A percentile compares a stretch with the other conserved stretches of the same genome.
Evolutionary conservation across 1,139 yeast genomes (phyloP).

Genomic region (Blastobotrys apis): DNA sequence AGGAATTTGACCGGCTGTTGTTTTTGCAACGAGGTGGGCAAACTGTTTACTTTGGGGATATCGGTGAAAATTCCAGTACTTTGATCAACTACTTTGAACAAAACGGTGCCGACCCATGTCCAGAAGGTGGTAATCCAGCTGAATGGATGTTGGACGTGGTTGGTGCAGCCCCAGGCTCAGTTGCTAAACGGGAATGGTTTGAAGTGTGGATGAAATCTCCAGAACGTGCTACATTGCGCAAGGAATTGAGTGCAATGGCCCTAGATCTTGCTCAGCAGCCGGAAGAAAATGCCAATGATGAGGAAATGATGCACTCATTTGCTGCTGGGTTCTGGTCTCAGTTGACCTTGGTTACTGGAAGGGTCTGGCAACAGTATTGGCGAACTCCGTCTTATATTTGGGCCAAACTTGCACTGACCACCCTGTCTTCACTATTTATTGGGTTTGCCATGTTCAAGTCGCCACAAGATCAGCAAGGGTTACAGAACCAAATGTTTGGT

Average conservation of each 20-base stretch:
- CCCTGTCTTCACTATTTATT: constrained; percentile 54
- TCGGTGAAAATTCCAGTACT: constrained; percentile 59
- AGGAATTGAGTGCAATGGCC: constrained; percentile 29
- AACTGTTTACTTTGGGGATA: constrained; percentile 77
- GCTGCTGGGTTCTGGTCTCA: constrained; percentile 49
- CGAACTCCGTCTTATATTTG: constrained; percentile 71
- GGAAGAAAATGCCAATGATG: constrained; percentile 18
- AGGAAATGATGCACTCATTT: constrained; percentile 26
- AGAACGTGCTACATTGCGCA: constrained; percentile 45
- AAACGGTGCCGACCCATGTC: constrained; percentile 64
- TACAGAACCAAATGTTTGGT: constrained; percentile 50
- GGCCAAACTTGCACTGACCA: constrained; percentile 55
- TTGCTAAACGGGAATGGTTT: constrained; percentile 58
- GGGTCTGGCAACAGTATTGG: constrained; percentile 63
- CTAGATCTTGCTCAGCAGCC: constrained; percentile 25
- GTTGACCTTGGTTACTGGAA: constrained; percentile 45
- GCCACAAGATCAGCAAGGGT: constrained; percentile 47
- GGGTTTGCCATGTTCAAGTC: constrained; percentile 76
- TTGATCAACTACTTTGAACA: constrained; percentile 65
- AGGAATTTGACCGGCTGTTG: constrained; percentile 71
- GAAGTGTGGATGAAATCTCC: constrained; percentile 62
- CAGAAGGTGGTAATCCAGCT: constrained; percentile 69
- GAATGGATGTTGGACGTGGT: constrained; percentile 80
- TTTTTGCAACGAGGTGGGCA: constrained; percentile 71
- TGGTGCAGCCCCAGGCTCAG: constrained; percentile 77